Conservation (phyloP, 2,329 filamentous ascomycete species). For the Pseudogymnoascus sp. region DNA sequence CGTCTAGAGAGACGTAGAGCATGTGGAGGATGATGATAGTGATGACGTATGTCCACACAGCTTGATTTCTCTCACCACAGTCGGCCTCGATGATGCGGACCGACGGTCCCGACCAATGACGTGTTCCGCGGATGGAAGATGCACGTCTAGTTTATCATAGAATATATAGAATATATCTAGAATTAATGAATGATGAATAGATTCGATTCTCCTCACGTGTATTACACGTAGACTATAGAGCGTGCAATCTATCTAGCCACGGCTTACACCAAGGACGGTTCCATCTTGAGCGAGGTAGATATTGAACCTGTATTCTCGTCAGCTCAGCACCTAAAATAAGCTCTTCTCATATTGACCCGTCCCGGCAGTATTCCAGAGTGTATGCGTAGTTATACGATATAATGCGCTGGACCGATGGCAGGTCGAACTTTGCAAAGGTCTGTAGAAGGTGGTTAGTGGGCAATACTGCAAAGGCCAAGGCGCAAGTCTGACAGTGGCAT, state of each 20-base stretch:
- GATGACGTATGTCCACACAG: background rate
- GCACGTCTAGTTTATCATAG: background rate
- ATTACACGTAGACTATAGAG: background rate
- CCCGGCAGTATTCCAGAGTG: background rate
- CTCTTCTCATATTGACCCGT: background rate
- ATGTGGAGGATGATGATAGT: background rate
- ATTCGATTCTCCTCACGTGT: background rate
- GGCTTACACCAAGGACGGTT: background rate
- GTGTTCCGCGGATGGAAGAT: background rate
- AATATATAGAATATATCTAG: background rate
- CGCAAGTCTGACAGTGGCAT: background rate
- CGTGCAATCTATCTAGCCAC: background rate
- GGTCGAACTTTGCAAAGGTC: background rate
- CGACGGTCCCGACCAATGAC: background rate
- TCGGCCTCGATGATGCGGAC: background rate
- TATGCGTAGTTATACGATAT: no score
- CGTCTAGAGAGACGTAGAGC: background rate
- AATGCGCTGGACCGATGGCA: background rate
- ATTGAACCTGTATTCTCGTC: background rate
- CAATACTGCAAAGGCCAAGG: background rate
- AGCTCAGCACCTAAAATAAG: background rate
- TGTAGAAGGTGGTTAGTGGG: background rate
- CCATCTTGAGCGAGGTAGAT: background rate
- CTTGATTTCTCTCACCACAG: background rate
- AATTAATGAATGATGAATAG: background rate